Percentiles rank a stretch among this genome's conserved stretches.
These are phyloP conservation scores for Aspergillus funiculosus DNA, from an alignment of 495 filamentous ascomycete species.

Conservation along the genomic window DNA sequence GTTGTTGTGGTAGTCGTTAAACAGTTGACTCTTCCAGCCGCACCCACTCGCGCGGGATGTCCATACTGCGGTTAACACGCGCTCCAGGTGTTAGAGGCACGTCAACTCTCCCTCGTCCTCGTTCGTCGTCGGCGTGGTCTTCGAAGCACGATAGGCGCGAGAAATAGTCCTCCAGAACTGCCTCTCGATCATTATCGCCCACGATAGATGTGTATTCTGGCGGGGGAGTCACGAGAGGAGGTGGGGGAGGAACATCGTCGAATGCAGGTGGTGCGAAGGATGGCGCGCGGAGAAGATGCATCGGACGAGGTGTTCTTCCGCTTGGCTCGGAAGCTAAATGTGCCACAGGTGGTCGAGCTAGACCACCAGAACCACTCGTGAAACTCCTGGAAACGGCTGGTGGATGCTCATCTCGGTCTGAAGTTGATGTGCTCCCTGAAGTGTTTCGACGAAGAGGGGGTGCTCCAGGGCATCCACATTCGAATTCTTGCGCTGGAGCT, in stretches of 20 bases:
- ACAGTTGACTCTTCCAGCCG: conserved; percentile 41
- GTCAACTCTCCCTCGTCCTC: conserved; percentile 49
- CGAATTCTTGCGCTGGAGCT: conserved; percentile 46
- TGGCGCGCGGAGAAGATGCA: conserved; percentile 82
- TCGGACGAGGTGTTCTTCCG: conserved; percentile 54
- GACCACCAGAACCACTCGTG: conserved; percentile 40
- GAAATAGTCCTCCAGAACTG: conserved; percentile 84
- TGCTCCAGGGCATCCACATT: conserved; percentile 77
- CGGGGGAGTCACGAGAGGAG: conserved; percentile 75
- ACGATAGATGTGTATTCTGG: conserved; percentile 83
- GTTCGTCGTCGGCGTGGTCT: conserved; percentile 50
- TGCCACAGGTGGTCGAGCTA: conserved; percentile 44
- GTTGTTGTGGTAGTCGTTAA: conserved; percentile 11
- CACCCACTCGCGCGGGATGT: conserved; percentile 49
- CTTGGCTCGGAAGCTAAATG: conserved; percentile 43
- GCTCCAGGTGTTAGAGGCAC: conserved; percentile 66
- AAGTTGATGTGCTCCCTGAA: conserved; percentile 33
- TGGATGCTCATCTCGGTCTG: conserved; percentile 22
- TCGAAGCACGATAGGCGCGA: conserved; percentile 58
- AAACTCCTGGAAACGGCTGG: conserved; percentile 38
- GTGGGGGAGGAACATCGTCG: conserved; percentile 81
- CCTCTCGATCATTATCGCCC: conserved; percentile 69
- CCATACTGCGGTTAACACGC: conserved; percentile 66
- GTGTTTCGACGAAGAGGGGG: conserved; percentile 34
- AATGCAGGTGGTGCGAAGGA: conserved; percentile 90